A percentile compares a stretch with the other conserved stretches of the same genome.
Evolutionary conservation across 2,329 filamentous ascomycete genomes (phyloP).

Genomic region (Microdochium nivale): DNA sequence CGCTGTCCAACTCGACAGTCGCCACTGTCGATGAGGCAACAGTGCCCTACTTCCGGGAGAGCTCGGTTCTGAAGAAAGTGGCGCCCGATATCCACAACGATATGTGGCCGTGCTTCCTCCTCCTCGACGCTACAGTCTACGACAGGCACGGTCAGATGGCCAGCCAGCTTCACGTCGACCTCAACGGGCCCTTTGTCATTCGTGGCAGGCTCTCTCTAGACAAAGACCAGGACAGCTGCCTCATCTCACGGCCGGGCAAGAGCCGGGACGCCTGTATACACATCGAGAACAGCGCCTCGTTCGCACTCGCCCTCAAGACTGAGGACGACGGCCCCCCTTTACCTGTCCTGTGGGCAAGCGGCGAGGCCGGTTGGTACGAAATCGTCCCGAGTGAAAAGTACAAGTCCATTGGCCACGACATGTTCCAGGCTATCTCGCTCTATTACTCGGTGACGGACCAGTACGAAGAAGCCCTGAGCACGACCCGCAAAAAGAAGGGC

Average conservation of each 20-base stretch:
- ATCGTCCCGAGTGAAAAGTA: constrained; percentile 53
- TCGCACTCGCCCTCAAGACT: constrained; percentile 43
- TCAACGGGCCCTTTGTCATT: constrained; percentile 52
- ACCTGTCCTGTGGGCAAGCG: constrained; percentile 57
- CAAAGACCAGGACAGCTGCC: constrained; percentile 25
- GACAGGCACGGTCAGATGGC: constrained; percentile 44
- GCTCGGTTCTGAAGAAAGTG: constrained; percentile 24
- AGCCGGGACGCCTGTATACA: constrained; percentile 35
- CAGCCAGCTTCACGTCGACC: constrained; percentile 52
- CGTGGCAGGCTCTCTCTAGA: constrained; percentile 49
- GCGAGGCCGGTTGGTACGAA: constrained; percentile 60
- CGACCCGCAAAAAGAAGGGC: constrained; percentile 12
- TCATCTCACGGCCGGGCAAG: constrained; percentile 22
- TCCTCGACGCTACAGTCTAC: constrained; percentile 53
- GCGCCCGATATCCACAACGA: constrained; percentile 27
- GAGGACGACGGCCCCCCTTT: constrained; percentile 26
- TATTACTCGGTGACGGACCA: constrained; percentile 55
- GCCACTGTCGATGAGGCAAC: constrained; percentile 29
- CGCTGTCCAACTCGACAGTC: constrained; percentile 34
- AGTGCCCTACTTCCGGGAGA: constrained; percentile 22
- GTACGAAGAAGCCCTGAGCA: constrained; percentile 33
- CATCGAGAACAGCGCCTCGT: constrained; percentile 37
- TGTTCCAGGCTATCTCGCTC: constrained; percentile 54
- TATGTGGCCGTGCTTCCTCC: constrained; percentile 53
- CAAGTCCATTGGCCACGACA: constrained; percentile 43